Evolutionary conservation across 2,329 filamentous ascomycete genomes (phyloP), one percentile per base, ranked within the genome.

Genomic region (Aspergillus oerlinghausenensis): DNA sequence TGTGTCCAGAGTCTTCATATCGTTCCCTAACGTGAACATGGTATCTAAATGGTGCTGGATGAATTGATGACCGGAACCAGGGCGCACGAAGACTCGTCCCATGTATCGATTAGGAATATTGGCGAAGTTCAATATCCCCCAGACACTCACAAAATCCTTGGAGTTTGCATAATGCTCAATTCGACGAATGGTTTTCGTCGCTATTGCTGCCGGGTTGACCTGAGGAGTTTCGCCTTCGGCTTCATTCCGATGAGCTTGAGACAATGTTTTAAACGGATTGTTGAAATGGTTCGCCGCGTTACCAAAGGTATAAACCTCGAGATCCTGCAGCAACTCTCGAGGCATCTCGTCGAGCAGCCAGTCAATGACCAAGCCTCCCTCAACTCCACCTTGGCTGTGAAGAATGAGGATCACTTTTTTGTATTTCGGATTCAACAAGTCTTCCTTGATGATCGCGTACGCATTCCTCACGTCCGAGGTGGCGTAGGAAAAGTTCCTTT

Each of bases 261-360:
- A 26, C 23, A 47, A 47, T 17, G 23, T 14, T 56, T 82, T 80
- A 62, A 84, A 81, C 0, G 89, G 89, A 61, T 91, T 90, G 71
- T 92, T 92, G 77, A 91, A 92, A 70, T 92, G 88, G 65, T 90
- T 90, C 0, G 89, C 87, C 0, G 88, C 89, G 56, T 84, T 88
- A 28, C 88, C 89, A 69, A 93, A 93, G 0, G 89, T 92, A 71
- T 81, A 82, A 11, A 93, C 82, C 71, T 93, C 89, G 0, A 92
- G 79, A 64, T 90, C 88, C 2, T 78, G 73, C 5, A 91, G 75
- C 3, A 87, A 74, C 60, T 87, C 81, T 56, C 86, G 84, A 0
- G 87, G 83, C 11, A 90, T 73, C 67, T 92, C 88, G 60, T 87
- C 84, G 1, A 92, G 77, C 1, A 93, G 79, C 87, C 88, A 90